Percentiles rank a stretch among this genome's conserved stretches.
These are phyloP conservation scores for Purshia tridentata DNA, from an alignment of 306 rosid genomes.

Conservation along the genomic window DNA sequence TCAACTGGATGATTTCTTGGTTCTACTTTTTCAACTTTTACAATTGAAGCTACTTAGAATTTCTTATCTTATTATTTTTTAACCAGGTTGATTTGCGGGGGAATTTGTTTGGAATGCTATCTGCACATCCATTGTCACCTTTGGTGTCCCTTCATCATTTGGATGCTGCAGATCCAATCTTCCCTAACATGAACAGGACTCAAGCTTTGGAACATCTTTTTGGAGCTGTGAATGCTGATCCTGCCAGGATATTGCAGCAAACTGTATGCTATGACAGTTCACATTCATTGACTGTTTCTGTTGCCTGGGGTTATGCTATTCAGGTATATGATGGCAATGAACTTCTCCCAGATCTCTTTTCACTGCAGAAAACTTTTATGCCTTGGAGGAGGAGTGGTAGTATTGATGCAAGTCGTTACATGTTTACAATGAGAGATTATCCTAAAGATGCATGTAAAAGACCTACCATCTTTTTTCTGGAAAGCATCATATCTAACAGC, in stretches of 20 bases:
- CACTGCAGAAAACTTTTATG: constrained; percentile 59
- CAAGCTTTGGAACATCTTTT: constrained; percentile 68
- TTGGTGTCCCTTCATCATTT: constrained; percentile 87
- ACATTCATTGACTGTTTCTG: constrained; percentile 64
- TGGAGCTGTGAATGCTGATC: constrained; percentile 66
- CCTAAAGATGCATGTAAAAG: constrained; percentile 72
- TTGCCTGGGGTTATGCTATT: constrained; percentile 81
- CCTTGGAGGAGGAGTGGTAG: constrained; percentile 73
- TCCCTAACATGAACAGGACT: constrained; percentile 60
- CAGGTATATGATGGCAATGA: constrained; percentile 68
- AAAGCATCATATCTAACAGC: constrained; percentile 41
- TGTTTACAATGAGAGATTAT: constrained; percentile 63
- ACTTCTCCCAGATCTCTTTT: constrained; percentile 70
- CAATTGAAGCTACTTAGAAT: no score
- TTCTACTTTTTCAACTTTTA: no score
- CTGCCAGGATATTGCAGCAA: constrained; percentile 77
- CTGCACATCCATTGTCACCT: constrained; percentile 85
- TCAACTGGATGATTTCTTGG: no score
- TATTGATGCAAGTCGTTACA: constrained; percentile 45
- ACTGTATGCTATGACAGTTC: constrained; percentile 72
- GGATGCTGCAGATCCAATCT: constrained; percentile 71
- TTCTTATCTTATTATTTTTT: background rate
- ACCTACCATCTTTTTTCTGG: constrained; percentile 56
- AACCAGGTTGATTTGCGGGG: constrained; percentile 90
- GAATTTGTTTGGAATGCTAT: constrained; percentile 69